These are phyloP conservation scores for Ogataea paraovalis DNA, from an alignment of 805 yeast species.

Conservation along the genomic window DNA sequence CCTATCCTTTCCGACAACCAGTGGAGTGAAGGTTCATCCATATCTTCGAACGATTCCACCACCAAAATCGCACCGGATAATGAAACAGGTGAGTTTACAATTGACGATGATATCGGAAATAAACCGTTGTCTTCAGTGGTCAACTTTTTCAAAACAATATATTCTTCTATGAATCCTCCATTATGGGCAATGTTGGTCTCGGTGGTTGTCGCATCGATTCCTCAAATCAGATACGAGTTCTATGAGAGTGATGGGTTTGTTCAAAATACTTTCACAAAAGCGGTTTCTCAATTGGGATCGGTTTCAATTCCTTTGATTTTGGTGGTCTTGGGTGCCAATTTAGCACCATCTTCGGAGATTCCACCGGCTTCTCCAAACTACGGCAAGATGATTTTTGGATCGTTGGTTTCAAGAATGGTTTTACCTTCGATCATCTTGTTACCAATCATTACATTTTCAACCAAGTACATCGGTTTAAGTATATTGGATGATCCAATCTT, in stretches of 20 bases:
- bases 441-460: conserved; percentile 62
- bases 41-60: conserved; percentile 17
- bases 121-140: not conserved
- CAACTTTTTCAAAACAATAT: conserved; percentile 9
- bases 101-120: not conserved
- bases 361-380: conserved; percentile 65
- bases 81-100: not conserved
- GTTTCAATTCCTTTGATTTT: conserved; percentile 76
- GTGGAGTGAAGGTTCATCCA: conserved; percentile 26
- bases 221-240: conserved; percentile 51
- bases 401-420: conserved; percentile 74
- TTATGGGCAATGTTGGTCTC: conserved; percentile 71
- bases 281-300: conserved; percentile 63
- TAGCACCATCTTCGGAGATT: conserved; percentile 63
- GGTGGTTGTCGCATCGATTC: conserved; percentile 64
- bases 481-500: conserved; percentile 80
- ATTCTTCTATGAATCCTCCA: conserved; percentile 68
- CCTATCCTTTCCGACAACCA: conserved; percentile 10
- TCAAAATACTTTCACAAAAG: conserved; percentile 59
- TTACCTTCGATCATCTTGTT: conserved; percentile 64
- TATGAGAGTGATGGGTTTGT: conserved; percentile 58
- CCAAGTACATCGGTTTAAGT: conserved; percentile 59
- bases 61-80: not conserved
- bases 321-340: conserved; percentile 74
- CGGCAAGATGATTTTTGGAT: conserved; percentile 59